phyloP scores from a whole-genome alignment of 441 rosid species.

The Manihot esculenta region DNA sequence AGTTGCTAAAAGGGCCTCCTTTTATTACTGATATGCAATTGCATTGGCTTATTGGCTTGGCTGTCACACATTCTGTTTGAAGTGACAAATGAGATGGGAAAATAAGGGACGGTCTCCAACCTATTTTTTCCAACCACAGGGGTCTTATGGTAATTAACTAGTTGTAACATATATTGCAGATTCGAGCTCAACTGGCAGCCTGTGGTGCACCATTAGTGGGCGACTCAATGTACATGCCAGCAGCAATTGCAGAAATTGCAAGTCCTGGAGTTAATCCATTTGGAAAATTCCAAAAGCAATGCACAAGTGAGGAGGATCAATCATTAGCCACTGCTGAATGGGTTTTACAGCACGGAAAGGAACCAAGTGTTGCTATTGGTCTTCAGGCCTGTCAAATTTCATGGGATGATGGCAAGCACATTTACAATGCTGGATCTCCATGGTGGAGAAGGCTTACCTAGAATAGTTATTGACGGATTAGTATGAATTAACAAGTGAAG shows the following conservation, averaged over 20 bases:
- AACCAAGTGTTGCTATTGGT: conserved; percentile 66
- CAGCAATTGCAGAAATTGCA: conserved; percentile 61
- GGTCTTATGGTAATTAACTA: conserved; percentile 9
- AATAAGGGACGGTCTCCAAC: background rate
- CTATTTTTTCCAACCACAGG: background rate
- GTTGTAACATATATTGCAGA: conserved; percentile 37
- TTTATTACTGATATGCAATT: background rate
- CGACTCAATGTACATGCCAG: conserved; percentile 86
- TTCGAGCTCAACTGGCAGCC: conserved; percentile 83
- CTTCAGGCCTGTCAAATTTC: conserved; percentile 86
- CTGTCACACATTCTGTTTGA: background rate
- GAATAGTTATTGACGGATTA: no score
- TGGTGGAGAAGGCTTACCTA: conserved; percentile 61
- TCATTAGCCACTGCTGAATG: conserved; percentile 59
- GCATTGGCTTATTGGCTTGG: background rate
- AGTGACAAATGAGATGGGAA: background rate
- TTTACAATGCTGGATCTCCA: conserved; percentile 69
- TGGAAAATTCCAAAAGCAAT: conserved; percentile 42
- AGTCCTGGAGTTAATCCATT: conserved; percentile 63
- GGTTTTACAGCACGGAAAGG: conserved; percentile 66
- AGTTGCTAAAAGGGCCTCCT: background rate
- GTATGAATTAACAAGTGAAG: no score
- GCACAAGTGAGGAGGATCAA: conserved; percentile 38
- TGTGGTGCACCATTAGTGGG: conserved; percentile 82
- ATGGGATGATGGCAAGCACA: conserved; percentile 71